Conservation (phyloP, 2,329 filamentous ascomycete genomes). For the Alternaria hordeiaustralica region DNA sequence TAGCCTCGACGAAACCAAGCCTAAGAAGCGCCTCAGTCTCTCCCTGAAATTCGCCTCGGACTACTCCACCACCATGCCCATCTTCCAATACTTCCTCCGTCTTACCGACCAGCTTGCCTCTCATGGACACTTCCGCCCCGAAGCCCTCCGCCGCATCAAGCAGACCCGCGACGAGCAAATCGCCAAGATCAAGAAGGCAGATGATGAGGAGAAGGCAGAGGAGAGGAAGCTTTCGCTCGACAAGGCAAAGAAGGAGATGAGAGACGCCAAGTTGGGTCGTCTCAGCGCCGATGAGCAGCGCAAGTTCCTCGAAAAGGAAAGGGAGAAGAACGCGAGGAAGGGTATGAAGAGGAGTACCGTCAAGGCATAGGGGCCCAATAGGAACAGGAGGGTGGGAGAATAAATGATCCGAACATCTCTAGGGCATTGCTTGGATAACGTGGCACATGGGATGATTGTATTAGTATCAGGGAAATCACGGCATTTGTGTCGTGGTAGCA, state of each 20-base stretch:
- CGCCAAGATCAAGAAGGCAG: slow-evolving; percentile 77
- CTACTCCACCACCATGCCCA: slow-evolving; percentile 68
- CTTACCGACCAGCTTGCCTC: slow-evolving; percentile 82
- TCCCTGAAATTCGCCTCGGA: slow-evolving; percentile 70
- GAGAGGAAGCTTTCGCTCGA: slow-evolving; percentile 62
- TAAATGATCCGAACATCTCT: too few relatives aligned
- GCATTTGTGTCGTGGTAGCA: not conserved
- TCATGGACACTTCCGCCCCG: slow-evolving; percentile 80
- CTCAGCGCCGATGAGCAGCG: slow-evolving; percentile 65
- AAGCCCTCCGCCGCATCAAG: slow-evolving; percentile 86
- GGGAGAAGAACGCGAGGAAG: slow-evolving; percentile 79
- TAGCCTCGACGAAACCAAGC: slow-evolving; percentile 81
- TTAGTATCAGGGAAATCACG: not conserved
- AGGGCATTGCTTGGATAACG: not conserved
- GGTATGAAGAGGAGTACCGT: slow-evolving; percentile 68
- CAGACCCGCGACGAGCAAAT: slow-evolving; percentile 80
- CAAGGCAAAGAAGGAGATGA: slow-evolving; percentile 79
- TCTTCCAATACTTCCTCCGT: slow-evolving; percentile 83
- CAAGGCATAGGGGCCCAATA: slow-evolving; percentile 42
- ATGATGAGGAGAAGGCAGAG: slow-evolving; percentile 74
- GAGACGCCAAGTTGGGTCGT: slow-evolving; percentile 72
- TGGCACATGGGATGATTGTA: slow-evolving; percentile 3
- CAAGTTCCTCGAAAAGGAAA: slow-evolving; percentile 77
- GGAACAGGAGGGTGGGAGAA: too few relatives aligned
- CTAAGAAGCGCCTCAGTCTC: slow-evolving; percentile 86